Evolutionary conservation across 2,329 filamentous ascomycete species (phyloP), one percentile per base, ranked within the genome.

Genomic region (Hypomyces perniciosus): DNA sequence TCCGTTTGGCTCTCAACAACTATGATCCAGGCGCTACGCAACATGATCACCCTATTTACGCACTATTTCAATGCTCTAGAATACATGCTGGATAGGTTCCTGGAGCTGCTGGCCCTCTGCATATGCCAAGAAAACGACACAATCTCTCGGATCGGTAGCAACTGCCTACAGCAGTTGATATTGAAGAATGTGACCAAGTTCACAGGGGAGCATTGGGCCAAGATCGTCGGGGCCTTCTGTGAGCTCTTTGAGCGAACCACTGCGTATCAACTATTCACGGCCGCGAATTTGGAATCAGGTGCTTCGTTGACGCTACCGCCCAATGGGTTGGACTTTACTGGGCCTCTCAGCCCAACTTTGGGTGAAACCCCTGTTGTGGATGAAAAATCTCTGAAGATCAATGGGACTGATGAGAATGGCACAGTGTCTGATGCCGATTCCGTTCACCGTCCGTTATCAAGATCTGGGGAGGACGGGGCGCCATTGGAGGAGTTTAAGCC

Each of bases 91-190:
- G 90, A 96, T 68, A 81, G 93, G n/a, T 97, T 99, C 68, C 72
- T 99, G 35, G 92, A 97, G 67, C 80, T 99, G 20, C 75, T 99
- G 8, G 91, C 90, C 4, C 80, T 99, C 8, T 99, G 93, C 65
- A 99, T 99, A 56, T 97, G 92, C 66, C 93, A 99, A 68, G 93
- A 99, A 66, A 99, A 99, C 61, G 93, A 99, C 63, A 99, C 95
- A 0, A 92, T 99, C 57, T 95, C 93, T 3, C 83, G 95, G 27
- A 99, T 99, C 61, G 93, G 93, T 47, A 97, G 92, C 73, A 99
- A 99, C 65, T 99, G 95, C 65, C 72, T 99, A 48, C 93, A 99
- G 66, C 92, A 97, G 65, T 74, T 99, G 41, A 96, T 99, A 53
- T 69, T 99, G 40, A 92, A 97, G 65, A 99, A 99, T 59, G 93